Conservation (phyloP, 2,329 filamentous ascomycete genomes). For the Botrytis paeoniae region DNA sequence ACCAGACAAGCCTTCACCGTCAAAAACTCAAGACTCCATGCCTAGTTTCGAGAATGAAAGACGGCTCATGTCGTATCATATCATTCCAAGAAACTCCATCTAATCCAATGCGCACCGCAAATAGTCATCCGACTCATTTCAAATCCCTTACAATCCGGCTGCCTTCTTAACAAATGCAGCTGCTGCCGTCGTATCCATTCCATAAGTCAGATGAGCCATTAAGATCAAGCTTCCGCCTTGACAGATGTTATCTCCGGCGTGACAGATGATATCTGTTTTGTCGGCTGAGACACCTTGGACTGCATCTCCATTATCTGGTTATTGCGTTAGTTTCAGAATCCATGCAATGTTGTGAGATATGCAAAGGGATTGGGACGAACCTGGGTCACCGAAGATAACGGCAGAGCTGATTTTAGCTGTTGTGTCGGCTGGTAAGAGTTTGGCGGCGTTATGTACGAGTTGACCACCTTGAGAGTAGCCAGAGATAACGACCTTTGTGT, state of each 20-base stretch:
- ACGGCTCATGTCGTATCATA: background rate
- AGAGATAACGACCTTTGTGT: constrained; percentile 26
- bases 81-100: background rate
- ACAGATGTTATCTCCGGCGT: constrained; percentile 31
- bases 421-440: constrained; percentile 22
- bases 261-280: constrained; percentile 31
- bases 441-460: constrained; percentile 30
- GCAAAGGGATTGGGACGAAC: constrained; percentile 18
- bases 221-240: constrained; percentile 24
- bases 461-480: constrained; percentile 31
- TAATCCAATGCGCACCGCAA: background rate
- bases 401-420: constrained; percentile 27
- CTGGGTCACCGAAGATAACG: constrained; percentile 34
- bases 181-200: constrained; percentile 26
- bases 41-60: background rate
- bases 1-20: background rate
- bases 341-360: background rate
- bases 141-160: background rate
- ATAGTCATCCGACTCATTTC: background rate
- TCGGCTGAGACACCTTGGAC: constrained; percentile 25
- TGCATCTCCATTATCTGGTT: constrained; percentile 28
- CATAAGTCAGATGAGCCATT: constrained; percentile 30
- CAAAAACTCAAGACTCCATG: background rate
- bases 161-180: constrained; percentile 27
- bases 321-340: background rate